phyloP scores from a whole-genome alignment of 2,329 filamentous ascomycete genomes.

The Ilyonectria mors-panacis region DNA sequence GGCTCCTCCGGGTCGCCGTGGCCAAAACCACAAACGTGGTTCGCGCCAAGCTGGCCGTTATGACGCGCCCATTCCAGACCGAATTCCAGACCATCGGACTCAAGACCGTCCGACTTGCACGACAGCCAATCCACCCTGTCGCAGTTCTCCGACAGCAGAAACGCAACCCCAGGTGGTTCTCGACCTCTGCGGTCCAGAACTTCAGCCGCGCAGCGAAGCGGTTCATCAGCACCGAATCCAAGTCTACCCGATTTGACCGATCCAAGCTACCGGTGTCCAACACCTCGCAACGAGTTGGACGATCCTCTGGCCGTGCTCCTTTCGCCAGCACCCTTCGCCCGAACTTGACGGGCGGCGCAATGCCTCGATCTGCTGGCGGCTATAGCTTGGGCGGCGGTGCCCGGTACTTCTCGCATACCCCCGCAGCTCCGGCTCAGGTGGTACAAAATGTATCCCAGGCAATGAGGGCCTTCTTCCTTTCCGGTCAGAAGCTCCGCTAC shows the following conservation, averaged over 20 bases:
- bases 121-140: constrained; percentile 69
- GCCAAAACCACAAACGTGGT: constrained; percentile 66
- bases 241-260: constrained; percentile 60
- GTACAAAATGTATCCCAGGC: constrained; percentile 96
- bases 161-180: constrained; percentile 63
- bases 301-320: constrained; percentile 82
- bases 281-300: constrained; percentile 67
- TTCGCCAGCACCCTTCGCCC: constrained; percentile 92
- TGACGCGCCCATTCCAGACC: constrained; percentile 61
- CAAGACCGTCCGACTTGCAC: constrained; percentile 56
- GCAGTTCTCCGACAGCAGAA: constrained; percentile 66
- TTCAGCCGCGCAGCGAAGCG: constrained; percentile 64
- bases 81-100: constrained; percentile 64
- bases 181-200: constrained; percentile 59
- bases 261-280: constrained; percentile 65
- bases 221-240: constrained; percentile 63
- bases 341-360: constrained; percentile 89
- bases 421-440: constrained; percentile 88
- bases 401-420: constrained; percentile 91
- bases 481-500: constrained; percentile 89
- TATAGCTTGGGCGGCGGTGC: constrained; percentile 83
- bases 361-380: constrained; percentile 90
- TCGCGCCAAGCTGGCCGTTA: constrained; percentile 64
- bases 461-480: constrained; percentile 92
- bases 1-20: constrained; percentile 67